Conservation (phyloP, 1,139 yeast species). For the Lodderomyces elongisporus region DNA sequence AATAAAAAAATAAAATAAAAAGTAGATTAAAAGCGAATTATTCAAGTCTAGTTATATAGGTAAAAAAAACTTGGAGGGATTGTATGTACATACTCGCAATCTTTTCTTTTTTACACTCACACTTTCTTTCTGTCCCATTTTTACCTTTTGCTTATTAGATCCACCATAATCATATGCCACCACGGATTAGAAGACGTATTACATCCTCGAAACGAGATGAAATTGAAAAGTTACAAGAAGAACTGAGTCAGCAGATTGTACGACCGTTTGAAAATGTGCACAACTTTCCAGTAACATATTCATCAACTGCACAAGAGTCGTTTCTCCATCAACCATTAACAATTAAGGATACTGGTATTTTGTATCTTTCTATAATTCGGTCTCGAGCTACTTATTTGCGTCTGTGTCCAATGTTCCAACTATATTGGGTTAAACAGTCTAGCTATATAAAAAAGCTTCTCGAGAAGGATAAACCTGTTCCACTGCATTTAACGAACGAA, state of each 20-base stretch:
- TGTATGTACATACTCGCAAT: no score
- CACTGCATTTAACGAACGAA: constrained; percentile 22
- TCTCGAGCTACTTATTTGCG: constrained; percentile 71
- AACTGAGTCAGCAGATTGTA: constrained; percentile 37
- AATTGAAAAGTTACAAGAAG: constrained; percentile 42
- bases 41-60: no score
- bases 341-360: constrained; percentile 66
- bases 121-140: no score
- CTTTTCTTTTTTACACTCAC: no score
- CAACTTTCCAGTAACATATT: constrained; percentile 66
- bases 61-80: no score
- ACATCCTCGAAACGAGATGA: constrained; percentile 45
- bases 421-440: constrained; percentile 71
- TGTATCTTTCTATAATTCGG: constrained; percentile 65
- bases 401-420: constrained; percentile 67
- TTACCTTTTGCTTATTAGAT: no score
- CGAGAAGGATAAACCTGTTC: constrained; percentile 29
- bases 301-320: constrained; percentile 52
- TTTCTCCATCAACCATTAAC: constrained; percentile 63
- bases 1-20: no score
- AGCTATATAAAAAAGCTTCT: constrained; percentile 41
- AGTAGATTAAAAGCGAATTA: no score
- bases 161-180: no score
- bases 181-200: constrained; percentile 44
- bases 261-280: constrained; percentile 67